Evolutionary conservation across 1,139 yeast species (phyloP), one percentile per base, ranked within the genome.

Genomic region (Candida frijolesensis): DNA sequence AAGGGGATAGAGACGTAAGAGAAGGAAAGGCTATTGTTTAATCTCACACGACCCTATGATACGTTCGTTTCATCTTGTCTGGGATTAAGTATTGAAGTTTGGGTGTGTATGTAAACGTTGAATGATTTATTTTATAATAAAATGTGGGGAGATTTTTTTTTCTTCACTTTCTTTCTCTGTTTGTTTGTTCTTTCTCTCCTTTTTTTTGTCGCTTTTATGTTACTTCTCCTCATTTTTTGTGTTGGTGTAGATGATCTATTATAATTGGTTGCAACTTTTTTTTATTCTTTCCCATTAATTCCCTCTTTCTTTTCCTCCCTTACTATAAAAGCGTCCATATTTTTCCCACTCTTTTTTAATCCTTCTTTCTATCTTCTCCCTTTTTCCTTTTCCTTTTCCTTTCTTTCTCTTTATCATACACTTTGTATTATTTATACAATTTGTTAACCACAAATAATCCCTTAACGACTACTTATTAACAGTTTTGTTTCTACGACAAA

Each of bases 201-300:
- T 9, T 2, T 25, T 25, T 25, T 25, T 4, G n/a, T n/a, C n/a
- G n/a, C n/a, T n/a, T n/a, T n/a, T n/a, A n/a, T n/a, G n/a, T n/a
- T n/a, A 3, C 29, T 25, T 25, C 29, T 25, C 29, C 29, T 25
- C 29, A 35, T 14, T 10, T 35, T 33, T 33, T 15, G 14, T 25
- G 29, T 25, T 25, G 8, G 4, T 8, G 7, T 25, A 4, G 29
- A 25, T 25, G 29, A 25, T 25, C 29, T 25, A 25, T 25, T 8
- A 25, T 25, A 25, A 38, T 38, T 38, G 42, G 42, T 38, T 38
- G 42, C 42, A 38, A 38, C 30, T 14, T 14, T 14, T 15, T 34
- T 11, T 34, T 15, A 7, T 34, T 32, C 9, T 32, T 9, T 25
- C 29, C 10, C 35, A 7, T 8, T 34, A 14, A 35, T 9, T 35